phyloP scores from a whole-genome alignment of 805 yeast genomes.

The Jamesozyma piceae region DNA sequence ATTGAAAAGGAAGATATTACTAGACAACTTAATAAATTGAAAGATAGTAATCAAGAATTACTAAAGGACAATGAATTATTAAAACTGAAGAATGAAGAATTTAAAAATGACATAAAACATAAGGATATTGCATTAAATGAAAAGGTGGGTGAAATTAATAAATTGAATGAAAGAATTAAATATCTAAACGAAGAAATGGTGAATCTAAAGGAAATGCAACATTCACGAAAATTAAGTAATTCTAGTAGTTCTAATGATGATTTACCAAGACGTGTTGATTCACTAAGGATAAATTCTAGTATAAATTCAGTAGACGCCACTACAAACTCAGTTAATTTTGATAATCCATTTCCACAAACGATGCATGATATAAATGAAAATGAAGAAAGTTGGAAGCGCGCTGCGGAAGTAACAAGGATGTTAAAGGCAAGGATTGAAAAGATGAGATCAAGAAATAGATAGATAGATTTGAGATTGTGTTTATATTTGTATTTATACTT shows the following conservation, averaged over 20 bases:
- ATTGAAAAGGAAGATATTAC: background rate
- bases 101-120: slow-evolving; percentile 5
- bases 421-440: slow-evolving; percentile 79
- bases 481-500: background rate
- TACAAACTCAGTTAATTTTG: slow-evolving; percentile 13
- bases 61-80: slow-evolving; percentile 10
- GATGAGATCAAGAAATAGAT: slow-evolving; percentile 60
- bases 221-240: background rate
- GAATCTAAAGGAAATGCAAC: background rate
- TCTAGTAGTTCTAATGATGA: slow-evolving; percentile 21
- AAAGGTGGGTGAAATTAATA: slow-evolving; percentile 16
- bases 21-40: background rate
- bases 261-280: slow-evolving; percentile 24
- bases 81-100: background rate
- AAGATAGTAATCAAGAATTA: slow-evolving; percentile 4
- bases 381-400: slow-evolving; percentile 75
- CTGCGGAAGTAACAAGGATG: slow-evolving; percentile 81
- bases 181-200: slow-evolving; percentile 4
- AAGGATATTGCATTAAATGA: slow-evolving; percentile 17
- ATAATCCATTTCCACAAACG: background rate
- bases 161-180: slow-evolving; percentile 13
- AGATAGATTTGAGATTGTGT: background rate
- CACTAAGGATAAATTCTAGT: slow-evolving; percentile 16
- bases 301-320: slow-evolving; percentile 11
- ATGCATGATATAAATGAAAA: slow-evolving; percentile 23